These are phyloP conservation scores for Mucor velutinosus DNA, from an alignment of 371 early-diverging fungal species.

Conservation along the genomic window DNA sequence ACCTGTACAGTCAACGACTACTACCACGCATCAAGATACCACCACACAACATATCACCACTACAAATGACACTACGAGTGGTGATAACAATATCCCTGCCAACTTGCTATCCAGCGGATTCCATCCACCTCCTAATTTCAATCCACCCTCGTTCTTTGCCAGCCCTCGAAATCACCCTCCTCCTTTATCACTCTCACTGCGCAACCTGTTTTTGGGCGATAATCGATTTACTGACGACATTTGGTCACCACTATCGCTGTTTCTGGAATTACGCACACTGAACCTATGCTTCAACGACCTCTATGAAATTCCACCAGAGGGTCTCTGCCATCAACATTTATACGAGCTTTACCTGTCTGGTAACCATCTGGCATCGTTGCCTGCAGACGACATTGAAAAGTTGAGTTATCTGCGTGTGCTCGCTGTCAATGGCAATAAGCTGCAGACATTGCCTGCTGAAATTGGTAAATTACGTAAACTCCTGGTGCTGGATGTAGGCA, in stretches of 20 bases:
- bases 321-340: conserved; percentile 55
- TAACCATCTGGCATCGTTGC: conserved; percentile 82
- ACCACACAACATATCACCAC: too few relatives aligned
- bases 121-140: conserved; percentile 47
- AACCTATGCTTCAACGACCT: conserved; percentile 87
- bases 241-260: conserved; percentile 70
- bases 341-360: conserved; percentile 84
- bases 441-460: conserved; percentile 91
- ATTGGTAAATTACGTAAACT: conserved; percentile 81
- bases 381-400: conserved; percentile 85
- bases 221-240: conserved; percentile 85
- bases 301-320: conserved; percentile 73
- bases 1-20: neutral
- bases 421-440: conserved; percentile 88
- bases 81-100: conserved; percentile 32
- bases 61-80: neutral
- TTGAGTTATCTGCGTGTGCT: conserved; percentile 70
- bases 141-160: conserved; percentile 55
- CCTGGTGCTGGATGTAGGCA: conserved; percentile 82
- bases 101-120: conserved; percentile 57
- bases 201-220: conserved; percentile 73
- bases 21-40: neutral
- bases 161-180: conserved; percentile 61
- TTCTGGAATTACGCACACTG: conserved; percentile 75
- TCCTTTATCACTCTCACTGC: conserved; percentile 66